These are phyloP conservation scores for Mycena indigotica DNA, from an alignment of 768 basidiomycete genomes.

Conservation along the genomic window DNA sequence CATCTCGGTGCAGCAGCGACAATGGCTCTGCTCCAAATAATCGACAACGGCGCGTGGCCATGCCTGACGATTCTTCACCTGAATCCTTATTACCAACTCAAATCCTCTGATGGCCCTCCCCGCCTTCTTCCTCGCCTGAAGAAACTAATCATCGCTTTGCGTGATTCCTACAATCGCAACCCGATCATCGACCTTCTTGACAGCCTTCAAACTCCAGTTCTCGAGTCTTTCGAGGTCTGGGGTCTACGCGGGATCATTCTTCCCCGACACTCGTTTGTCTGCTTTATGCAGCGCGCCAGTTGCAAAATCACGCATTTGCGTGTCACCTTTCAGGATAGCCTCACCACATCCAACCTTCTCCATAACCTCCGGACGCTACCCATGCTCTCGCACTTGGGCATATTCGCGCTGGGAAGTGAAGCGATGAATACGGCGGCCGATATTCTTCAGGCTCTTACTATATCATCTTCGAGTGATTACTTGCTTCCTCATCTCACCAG, in stretches of 20 bases:
- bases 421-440: neutral
- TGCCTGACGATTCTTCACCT: conserved; percentile 6
- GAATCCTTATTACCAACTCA: conserved; percentile 7
- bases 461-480: neutral
- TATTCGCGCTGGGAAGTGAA: conserved; percentile 3
- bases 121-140: conserved; percentile 7
- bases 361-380: neutral
- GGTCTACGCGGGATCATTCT: conserved; percentile 7
- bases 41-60: conserved; percentile 14
- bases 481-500: conserved; percentile 7
- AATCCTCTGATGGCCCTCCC: neutral
- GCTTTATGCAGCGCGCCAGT: conserved; percentile 7
- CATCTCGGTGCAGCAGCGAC: conserved; percentile 16
- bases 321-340: conserved; percentile 9
- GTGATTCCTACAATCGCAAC: conserved; percentile 14
- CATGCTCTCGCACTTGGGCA: neutral
- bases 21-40: conserved; percentile 4
- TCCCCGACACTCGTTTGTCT: conserved; percentile 4
- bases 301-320: conserved; percentile 1
- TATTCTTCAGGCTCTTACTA: conserved; percentile 8
- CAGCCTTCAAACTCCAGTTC: conserved; percentile 11
- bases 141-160: conserved; percentile 11
- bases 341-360: neutral
- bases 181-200: conserved; percentile 11
- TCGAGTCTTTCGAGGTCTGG: conserved; percentile 7